These are phyloP conservation scores for Pelargonium myrrhifolium DNA, from an alignment of 441 rosid species.

Conservation along the genomic window DNA sequence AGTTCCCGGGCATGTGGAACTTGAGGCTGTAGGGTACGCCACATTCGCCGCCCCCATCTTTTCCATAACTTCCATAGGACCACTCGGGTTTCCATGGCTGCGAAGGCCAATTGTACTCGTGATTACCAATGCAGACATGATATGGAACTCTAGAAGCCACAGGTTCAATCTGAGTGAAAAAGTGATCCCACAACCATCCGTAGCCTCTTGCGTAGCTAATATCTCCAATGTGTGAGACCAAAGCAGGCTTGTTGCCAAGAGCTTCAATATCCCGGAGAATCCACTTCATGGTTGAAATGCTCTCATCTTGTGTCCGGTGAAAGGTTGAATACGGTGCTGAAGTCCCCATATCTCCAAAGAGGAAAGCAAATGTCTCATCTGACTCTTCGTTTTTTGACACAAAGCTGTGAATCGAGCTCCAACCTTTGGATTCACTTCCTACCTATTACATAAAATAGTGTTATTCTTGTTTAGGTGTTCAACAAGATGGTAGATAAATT, in stretches of 20 bases:
- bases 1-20: constrained; percentile 87
- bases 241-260: constrained; percentile 50
- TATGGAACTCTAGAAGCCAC: constrained; percentile 71
- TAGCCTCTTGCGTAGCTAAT: constrained; percentile 85
- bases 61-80: constrained; percentile 46
- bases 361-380: constrained; percentile 54
- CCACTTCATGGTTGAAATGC: constrained; percentile 71
- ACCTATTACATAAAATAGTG: constrained; percentile 33
- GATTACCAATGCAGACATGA: constrained; percentile 92
- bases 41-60: constrained; percentile 89
- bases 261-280: constrained; percentile 68
- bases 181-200: constrained; percentile 90
- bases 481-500: neutral
- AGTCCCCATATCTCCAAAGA: constrained; percentile 89
- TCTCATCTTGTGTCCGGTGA: constrained; percentile 64
- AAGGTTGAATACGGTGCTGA: constrained; percentile 65
- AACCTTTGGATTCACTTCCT: constrained; percentile 68
- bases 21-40: constrained; percentile 86
- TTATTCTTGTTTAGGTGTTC: neutral
- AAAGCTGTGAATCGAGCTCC: constrained; percentile 60
- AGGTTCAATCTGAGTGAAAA: constrained; percentile 63
- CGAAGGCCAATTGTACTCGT: constrained; percentile 82
- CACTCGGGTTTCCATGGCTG: constrained; percentile 94
- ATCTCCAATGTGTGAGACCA: constrained; percentile 82
- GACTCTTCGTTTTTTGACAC: constrained; percentile 47